Conservation (phyloP, 1,139 yeast genomes). For the Hemisphaericaspora subhashii region DNA sequence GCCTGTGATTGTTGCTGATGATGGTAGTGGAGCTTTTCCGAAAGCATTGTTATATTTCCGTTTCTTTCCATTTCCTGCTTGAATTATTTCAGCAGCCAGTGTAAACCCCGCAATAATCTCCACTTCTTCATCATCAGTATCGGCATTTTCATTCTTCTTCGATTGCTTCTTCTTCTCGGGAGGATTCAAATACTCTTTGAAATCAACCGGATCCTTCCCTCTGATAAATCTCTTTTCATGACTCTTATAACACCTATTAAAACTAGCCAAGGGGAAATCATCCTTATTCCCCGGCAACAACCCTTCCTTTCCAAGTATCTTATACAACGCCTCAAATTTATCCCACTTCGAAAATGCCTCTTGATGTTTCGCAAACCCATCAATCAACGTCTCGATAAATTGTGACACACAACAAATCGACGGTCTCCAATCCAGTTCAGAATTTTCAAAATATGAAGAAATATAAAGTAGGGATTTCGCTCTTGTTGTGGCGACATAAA, state of each 20-base stretch:
- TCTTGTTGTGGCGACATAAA: conserved; percentile 87
- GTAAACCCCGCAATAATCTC: not conserved
- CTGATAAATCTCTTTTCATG: conserved; percentile 14
- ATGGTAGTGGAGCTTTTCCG: not conserved
- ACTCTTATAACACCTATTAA: conserved; percentile 46
- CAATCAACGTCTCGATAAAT: conserved; percentile 23
- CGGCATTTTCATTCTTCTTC: not conserved
- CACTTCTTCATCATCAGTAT: not conserved
- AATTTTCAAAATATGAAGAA: conserved; percentile 35
- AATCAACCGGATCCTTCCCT: conserved; percentile 7
- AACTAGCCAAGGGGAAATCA: conserved; percentile 62
- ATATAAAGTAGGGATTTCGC: conserved; percentile 54
- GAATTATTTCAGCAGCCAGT: not conserved
- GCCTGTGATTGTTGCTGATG: not conserved
- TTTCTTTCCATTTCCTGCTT: not conserved
- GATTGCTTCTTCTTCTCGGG: not conserved
- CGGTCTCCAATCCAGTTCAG: conserved; percentile 21
- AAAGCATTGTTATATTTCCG: not conserved
- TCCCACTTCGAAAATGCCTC: conserved; percentile 20
- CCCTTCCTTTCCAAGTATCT: conserved; percentile 13
- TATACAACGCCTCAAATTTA: conserved; percentile 20
- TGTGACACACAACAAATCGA: conserved; percentile 29
- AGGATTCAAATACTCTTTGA: not conserved
- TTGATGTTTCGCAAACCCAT: conserved; percentile 14
- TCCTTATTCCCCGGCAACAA: conserved; percentile 7